Evolutionary conservation across 192 early-diverging fungal species (phyloP).

Genomic region (Rhizoclosmatium sp.): DNA sequence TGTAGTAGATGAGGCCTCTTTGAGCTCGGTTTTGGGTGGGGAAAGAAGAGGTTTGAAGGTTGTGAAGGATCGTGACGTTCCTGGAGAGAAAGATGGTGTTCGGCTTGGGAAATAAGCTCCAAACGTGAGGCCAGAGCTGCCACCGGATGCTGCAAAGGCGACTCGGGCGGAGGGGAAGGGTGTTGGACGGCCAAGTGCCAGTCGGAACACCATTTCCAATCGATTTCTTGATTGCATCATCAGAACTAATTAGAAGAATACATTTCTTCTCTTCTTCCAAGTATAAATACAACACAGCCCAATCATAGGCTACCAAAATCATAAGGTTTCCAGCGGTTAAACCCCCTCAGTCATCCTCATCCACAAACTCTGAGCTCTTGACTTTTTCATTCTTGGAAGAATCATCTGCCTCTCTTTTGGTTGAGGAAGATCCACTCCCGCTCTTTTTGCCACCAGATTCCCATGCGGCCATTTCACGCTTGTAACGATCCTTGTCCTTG

Average conservation of each 20-base stretch:
- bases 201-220: neutral
- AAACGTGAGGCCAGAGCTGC: neutral
- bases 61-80: no score
- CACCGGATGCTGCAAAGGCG: neutral
- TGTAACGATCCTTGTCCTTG: slow-evolving; percentile 53
- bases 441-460: slow-evolving; percentile 11
- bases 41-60: neutral
- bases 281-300: no score
- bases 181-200: neutral
- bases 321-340: no score
- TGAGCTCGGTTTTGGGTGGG: neutral
- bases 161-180: neutral
- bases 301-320: no score
- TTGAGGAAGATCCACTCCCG: neutral
- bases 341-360: slow-evolving; percentile 18
- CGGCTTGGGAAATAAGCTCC: neutral
- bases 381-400: neutral
- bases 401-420: neutral
- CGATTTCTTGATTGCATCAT: neutral
- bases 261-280: no score
- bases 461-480: slow-evolving; percentile 49
- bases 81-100: neutral
- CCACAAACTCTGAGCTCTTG: slow-evolving; percentile 28
- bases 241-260: neutral
- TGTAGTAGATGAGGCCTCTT: neutral